phyloP scores from a whole-genome alignment of 345 rosid genomes.

The Lumnitzera littorea region DNA sequence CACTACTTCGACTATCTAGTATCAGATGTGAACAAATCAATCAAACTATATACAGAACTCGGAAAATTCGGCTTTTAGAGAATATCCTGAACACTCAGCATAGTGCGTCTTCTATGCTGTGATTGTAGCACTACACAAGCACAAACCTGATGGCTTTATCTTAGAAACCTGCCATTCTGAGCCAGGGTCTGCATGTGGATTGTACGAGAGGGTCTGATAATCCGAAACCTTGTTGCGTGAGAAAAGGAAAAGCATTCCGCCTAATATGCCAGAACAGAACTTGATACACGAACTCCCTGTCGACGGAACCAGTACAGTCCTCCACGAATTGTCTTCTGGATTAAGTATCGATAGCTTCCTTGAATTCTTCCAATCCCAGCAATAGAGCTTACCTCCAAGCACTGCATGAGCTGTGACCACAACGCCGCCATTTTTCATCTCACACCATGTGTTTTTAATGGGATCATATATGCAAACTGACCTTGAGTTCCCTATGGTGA shows the following conservation, averaged over 20 bases:
- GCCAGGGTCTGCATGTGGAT: slow-evolving; percentile 62
- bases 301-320: slow-evolving; percentile 65
- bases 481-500: slow-evolving; percentile 83
- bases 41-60: too few relatives aligned
- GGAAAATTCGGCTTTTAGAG: too few relatives aligned
- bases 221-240: slow-evolving; percentile 41
- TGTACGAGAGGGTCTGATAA: slow-evolving; percentile 55
- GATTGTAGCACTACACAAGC: slow-evolving; percentile 67
- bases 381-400: slow-evolving; percentile 64
- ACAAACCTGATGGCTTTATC: slow-evolving; percentile 64
- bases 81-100: neutral
- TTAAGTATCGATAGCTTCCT: slow-evolving; percentile 66
- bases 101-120: slow-evolving; percentile 34
- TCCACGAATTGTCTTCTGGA: slow-evolving; percentile 61
- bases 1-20: too few relatives aligned
- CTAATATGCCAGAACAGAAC: slow-evolving; percentile 71
- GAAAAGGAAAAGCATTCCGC: slow-evolving; percentile 69
- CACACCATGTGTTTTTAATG: slow-evolving; percentile 52
- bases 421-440: slow-evolving; percentile 81
- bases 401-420: slow-evolving; percentile 95
- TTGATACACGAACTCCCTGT: slow-evolving; percentile 57
- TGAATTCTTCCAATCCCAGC: slow-evolving; percentile 90
- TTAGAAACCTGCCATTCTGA: slow-evolving; percentile 63
- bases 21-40: too few relatives aligned
- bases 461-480: slow-evolving; percentile 68